Evolutionary conservation across 495 filamentous ascomycete genomes (phyloP).

Genomic region (Podospora tetraspora): DNA sequence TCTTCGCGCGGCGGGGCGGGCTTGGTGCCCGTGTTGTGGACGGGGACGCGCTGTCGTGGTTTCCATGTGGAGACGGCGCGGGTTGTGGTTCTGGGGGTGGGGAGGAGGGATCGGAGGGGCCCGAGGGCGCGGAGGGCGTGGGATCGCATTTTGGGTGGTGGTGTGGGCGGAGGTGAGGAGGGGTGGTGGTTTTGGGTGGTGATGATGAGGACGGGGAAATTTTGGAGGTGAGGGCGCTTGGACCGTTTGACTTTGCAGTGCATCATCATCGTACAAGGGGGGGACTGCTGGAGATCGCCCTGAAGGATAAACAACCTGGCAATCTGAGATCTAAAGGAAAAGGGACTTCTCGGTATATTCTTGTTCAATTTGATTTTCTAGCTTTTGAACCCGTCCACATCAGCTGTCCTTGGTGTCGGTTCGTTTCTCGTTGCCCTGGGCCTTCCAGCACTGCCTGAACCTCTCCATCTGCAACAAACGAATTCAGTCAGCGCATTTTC

Average conservation of each 20-base stretch:
- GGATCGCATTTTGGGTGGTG: constrained; percentile 22
- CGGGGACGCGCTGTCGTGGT: constrained; percentile 12
- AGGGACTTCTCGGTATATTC: neutral
- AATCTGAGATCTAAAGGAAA: neutral
- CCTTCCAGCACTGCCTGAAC: constrained; percentile 91
- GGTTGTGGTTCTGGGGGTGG: neutral
- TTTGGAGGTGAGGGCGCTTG: constrained; percentile 17
- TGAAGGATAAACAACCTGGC: neutral
- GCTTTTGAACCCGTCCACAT: neutral
- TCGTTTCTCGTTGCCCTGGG: constrained; percentile 78
- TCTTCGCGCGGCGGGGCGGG: constrained; percentile 4
- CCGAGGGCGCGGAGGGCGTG: constrained; percentile 20
- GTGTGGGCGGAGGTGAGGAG: neutral
- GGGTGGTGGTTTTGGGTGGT: constrained; percentile 3
- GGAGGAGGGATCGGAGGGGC: neutral
- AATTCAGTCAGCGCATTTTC: neutral
- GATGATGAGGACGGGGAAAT: constrained; percentile 4
- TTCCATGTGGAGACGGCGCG: constrained; percentile 1
- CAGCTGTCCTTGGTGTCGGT: constrained; percentile 66
- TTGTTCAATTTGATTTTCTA: neutral
- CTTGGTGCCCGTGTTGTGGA: constrained; percentile 1
- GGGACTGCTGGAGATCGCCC: neutral
- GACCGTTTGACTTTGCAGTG: neutral
- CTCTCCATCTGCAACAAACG: constrained; percentile 68
- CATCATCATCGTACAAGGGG: constrained; percentile 4